Evolutionary conservation across 495 filamentous ascomycete species (phyloP).

Genomic region (Haplographium delicatum): DNA sequence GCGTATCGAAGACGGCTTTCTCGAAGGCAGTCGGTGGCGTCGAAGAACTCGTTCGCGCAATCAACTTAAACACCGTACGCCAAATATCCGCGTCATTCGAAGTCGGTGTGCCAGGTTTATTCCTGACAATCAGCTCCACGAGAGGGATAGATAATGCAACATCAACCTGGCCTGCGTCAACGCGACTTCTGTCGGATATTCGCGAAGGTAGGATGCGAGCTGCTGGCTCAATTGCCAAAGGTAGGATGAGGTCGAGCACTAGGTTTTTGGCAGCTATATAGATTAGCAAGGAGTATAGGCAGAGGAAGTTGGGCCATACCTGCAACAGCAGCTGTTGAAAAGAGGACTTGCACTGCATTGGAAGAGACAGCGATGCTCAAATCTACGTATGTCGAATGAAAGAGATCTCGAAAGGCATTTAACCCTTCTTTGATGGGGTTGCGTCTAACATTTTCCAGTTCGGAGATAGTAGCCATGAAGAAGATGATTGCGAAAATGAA

Average conservation of each 20-base stretch:
- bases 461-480: slow-evolving; percentile 21
- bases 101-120: too few species aligned
- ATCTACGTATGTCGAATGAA: slow-evolving; percentile 17
- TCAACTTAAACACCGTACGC: slow-evolving; percentile 22
- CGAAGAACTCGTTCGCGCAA: slow-evolving; percentile 16
- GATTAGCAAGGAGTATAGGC: slow-evolving; percentile 11
- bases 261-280: slow-evolving; percentile 20
- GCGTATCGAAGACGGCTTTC: slow-evolving; percentile 26
- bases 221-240: slow-evolving; percentile 17
- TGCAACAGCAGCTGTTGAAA: slow-evolving; percentile 15
- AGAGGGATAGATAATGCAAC: slow-evolving; percentile 20
- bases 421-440: slow-evolving; percentile 21
- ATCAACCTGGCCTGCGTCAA: slow-evolving; percentile 17
- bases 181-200: slow-evolving; percentile 16
- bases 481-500: too few species aligned
- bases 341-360: slow-evolving; percentile 17
- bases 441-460: slow-evolving; percentile 19
- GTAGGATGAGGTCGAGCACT: slow-evolving; percentile 20
- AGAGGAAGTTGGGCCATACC: slow-evolving; percentile 10
- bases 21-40: slow-evolving; percentile 25
- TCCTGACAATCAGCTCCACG: slow-evolving; percentile 22
- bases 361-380: slow-evolving; percentile 13
- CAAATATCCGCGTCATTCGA: slow-evolving; percentile 22
- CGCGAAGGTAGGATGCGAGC: slow-evolving; percentile 22
- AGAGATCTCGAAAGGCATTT: slow-evolving; percentile 12